Evolutionary conservation across 805 yeast genomes (phyloP), one percentile per base, ranked within the genome.

Genomic region (Phaffomyces opuntiae): DNA sequence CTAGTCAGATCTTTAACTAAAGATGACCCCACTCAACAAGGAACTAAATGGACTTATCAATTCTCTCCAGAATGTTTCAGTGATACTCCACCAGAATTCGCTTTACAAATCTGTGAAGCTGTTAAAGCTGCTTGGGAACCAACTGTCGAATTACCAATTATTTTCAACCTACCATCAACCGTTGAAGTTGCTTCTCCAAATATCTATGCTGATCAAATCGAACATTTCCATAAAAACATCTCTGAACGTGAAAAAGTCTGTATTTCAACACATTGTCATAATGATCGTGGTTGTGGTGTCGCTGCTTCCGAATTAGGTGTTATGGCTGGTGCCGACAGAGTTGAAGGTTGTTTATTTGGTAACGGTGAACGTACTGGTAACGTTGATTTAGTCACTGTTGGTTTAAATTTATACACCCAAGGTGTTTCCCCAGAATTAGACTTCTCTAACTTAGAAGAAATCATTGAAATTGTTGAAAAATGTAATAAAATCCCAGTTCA

Each of bases 341-440:
- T 83, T 43, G 91, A 83, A 66, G 91, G 91, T 47, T 83, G 90
- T 71, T 70, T 83, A 37, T 83, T 83, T 52, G 90, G 90, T 59
- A 83, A 83, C 64, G 91, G 91, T 67, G 91, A 83, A 72, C 74
- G 91, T 69, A 83, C 91, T 27, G 91, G 91, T 69, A 83, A 83
- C 62, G 90, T 83, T 54, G 91, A 83, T 64, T 69, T 83, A 52
- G 80, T 81, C 43, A 83, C 89, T 24, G 77, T 83, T 50, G 91
- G 87, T 3, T 68, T 83, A 56, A 83, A 83, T 71, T 65, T 83
- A 80, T 83, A 83, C 70, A 83, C 89, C 27, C 83, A 82, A 55
- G 91, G 91, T 55, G 77, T 83, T 38, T 63, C 82, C 36, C 90
- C 91, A 48, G 72, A 77, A 36, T 70, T 83, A 54, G 90, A 83